Evolutionary conservation across 495 filamentous ascomycete genomes (phyloP).

Genomic region (Xylaria telfairii): DNA sequence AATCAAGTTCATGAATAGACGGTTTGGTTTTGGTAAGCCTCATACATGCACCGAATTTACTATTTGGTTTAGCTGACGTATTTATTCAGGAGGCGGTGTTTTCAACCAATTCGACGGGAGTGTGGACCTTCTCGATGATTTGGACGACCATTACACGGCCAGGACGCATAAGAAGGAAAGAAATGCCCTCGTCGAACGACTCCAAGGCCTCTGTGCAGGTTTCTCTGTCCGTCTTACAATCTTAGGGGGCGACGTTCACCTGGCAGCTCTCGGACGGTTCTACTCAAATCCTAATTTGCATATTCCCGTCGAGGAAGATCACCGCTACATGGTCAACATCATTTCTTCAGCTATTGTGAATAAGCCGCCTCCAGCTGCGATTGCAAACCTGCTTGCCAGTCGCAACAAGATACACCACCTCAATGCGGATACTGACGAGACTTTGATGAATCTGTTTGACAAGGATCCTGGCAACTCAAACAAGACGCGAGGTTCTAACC

Average conservation of each 20-base stretch:
- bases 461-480: conserved; percentile 73
- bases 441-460: conserved; percentile 84
- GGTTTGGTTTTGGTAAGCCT: conserved; percentile 71
- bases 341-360: conserved; percentile 93
- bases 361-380: conserved; percentile 84
- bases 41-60: neutral
- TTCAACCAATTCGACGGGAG: conserved; percentile 95
- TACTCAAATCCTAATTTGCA: conserved; percentile 84
- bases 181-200: conserved; percentile 70
- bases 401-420: conserved; percentile 93
- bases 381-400: conserved; percentile 85
- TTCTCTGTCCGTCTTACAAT: conserved; percentile 84
- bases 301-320: conserved; percentile 81
- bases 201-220: conserved; percentile 73
- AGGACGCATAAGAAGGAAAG: conserved; percentile 90
- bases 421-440: conserved; percentile 85
- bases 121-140: conserved; percentile 88
- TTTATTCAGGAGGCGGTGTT: conserved; percentile 65
- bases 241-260: conserved; percentile 90
- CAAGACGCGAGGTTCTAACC: conserved; percentile 74
- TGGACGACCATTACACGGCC: conserved; percentile 95
- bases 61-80: neutral
- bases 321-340: conserved; percentile 92
- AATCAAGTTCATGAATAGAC: conserved; percentile 86
- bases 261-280: conserved; percentile 92